Conservation (phyloP, 2,329 filamentous ascomycete species). For the Colletotrichum scovillei region DNA sequence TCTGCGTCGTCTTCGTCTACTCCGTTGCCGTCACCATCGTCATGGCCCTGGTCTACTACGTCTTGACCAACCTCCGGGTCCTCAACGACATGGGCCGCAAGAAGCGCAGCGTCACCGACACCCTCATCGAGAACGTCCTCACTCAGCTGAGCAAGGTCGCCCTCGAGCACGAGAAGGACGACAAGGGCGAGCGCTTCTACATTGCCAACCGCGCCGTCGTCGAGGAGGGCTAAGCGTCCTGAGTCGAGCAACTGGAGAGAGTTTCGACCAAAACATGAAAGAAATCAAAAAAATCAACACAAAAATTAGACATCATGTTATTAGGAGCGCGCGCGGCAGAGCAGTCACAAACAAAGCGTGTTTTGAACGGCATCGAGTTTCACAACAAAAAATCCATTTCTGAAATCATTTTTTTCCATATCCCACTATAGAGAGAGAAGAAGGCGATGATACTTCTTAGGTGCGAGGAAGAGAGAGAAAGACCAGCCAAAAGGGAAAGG, state of each 20-base stretch:
- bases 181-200: conserved; percentile 43
- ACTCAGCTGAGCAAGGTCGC: conserved; percentile 73
- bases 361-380: conserved; percentile 15
- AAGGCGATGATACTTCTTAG: background rate
- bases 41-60: conserved; percentile 73
- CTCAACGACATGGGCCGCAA: conserved; percentile 73
- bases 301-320: conserved; percentile 1
- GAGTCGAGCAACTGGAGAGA: background rate
- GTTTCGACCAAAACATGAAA: background rate
- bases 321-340: conserved; percentile 2
- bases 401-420: background rate
- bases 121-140: conserved; percentile 50
- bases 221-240: conserved; percentile 32
- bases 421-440: conserved; percentile 14
- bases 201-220: conserved; percentile 36
- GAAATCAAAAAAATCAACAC: background rate
- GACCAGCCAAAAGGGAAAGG: conserved; percentile 8
- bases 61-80: conserved; percentile 68
- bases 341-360: conserved; percentile 10
- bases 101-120: conserved; percentile 57
- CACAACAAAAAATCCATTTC: background rate
- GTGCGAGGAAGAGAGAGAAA: background rate
- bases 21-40: conserved; percentile 75
- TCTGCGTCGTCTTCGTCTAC: conserved; percentile 74
- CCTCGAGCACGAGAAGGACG: conserved; percentile 67